Conservation (phyloP, 2,329 filamentous ascomycete genomes). For the Pyrenochaeta sp. region DNA sequence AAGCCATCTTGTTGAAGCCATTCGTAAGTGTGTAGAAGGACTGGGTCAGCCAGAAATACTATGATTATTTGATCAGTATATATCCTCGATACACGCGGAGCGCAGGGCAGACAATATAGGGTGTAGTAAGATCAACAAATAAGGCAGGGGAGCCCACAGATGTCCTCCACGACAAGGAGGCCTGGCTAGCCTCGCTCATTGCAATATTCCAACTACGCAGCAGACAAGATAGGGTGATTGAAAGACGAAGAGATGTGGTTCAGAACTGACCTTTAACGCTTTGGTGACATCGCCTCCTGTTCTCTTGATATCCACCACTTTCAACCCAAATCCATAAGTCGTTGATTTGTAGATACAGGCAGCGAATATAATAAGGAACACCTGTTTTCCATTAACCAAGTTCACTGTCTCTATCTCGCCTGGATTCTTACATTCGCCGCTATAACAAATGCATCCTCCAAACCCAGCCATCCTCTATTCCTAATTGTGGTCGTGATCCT, state of each 20-base stretch:
- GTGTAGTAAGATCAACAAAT: background rate
- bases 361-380: constrained; percentile 21
- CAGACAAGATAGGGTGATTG: background rate
- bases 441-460: constrained; percentile 36
- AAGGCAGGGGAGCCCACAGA: no score
- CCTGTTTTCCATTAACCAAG: constrained; percentile 14
- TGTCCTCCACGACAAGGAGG: no score
- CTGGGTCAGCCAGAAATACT: constrained; percentile 37
- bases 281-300: constrained; percentile 25
- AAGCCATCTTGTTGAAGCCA: constrained; percentile 37
- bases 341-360: constrained; percentile 23
- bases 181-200: background rate
- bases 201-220: background rate
- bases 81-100: background rate
- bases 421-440: constrained; percentile 24
- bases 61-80: background rate
- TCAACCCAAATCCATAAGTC: constrained; percentile 33
- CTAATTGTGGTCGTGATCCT: constrained; percentile 29
- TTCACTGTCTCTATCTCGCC: background rate
- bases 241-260: background rate
- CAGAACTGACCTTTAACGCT: constrained; percentile 26
- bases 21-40: constrained; percentile 35
- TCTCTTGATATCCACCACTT: constrained; percentile 21
- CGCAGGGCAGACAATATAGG: background rate
- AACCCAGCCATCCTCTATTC: constrained; percentile 35